Conservation (phyloP, 805 yeast genomes). For the Tetrapisispora taiwanensis region DNA sequence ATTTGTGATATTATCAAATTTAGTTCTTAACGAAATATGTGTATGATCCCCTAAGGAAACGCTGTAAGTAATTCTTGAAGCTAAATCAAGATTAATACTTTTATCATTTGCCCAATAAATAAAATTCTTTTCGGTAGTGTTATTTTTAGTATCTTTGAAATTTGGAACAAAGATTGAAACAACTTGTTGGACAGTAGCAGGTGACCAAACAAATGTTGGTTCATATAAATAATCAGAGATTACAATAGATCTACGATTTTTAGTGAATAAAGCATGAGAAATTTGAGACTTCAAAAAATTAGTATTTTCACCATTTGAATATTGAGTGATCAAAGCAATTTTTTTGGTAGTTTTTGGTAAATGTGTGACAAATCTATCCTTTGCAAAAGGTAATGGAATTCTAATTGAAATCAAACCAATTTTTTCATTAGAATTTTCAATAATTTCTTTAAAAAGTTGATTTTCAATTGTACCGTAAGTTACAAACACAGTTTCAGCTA, state of each 20-base stretch:
- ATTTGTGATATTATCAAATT: slow-evolving; percentile 58
- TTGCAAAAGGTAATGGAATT: slow-evolving; percentile 72
- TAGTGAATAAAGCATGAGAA: slow-evolving; percentile 55
- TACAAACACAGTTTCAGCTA: slow-evolving; percentile 67
- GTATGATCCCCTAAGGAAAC: slow-evolving; percentile 52
- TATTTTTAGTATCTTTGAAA: slow-evolving; percentile 12
- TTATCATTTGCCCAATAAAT: slow-evolving; percentile 65
- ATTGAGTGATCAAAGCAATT: slow-evolving; percentile 61
- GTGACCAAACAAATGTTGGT: slow-evolving; percentile 47
- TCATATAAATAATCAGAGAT: slow-evolving; percentile 46
- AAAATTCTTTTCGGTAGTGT: slow-evolving; percentile 24
- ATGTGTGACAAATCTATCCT: slow-evolving; percentile 43
- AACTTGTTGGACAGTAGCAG: slow-evolving; percentile 41
- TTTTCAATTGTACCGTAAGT: slow-evolving; percentile 67
- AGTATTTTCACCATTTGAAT: slow-evolving; percentile 27
- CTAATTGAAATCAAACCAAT: slow-evolving; percentile 64
- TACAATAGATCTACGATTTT: slow-evolving; percentile 26
- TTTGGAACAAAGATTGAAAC: slow-evolving; percentile 33
- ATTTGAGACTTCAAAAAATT: slow-evolving; percentile 59
- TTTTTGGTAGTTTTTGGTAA: slow-evolving; percentile 51
- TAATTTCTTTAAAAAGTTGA: slow-evolving; percentile 39
- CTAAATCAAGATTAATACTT: slow-evolving; percentile 42
- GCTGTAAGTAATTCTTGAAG: slow-evolving; percentile 58
- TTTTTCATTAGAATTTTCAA: slow-evolving; percentile 29
- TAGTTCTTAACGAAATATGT: slow-evolving; percentile 46